phyloP scores from a whole-genome alignment of 2,329 filamentous ascomycete species.

The Neopestalotiopsis sp. region DNA sequence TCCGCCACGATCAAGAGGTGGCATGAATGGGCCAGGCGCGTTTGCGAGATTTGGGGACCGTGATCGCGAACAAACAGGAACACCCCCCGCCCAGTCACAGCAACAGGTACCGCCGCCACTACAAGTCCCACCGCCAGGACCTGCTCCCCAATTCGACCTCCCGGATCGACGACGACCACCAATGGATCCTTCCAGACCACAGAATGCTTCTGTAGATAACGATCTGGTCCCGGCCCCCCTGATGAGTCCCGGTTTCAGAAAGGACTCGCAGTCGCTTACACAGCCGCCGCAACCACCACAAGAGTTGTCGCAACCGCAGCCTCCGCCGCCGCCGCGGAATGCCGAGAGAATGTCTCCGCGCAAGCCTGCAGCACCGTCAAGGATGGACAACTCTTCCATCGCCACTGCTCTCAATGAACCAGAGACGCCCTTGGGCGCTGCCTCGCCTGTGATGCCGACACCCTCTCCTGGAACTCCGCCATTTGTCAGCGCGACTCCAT shows the following conservation, averaged over 20 bases:
- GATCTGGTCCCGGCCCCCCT: slow-evolving; percentile 64
- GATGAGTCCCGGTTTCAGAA: slow-evolving; percentile 54
- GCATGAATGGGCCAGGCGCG: slow-evolving; percentile 44
- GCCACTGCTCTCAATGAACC: slow-evolving; percentile 35
- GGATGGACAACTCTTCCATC: slow-evolving; percentile 37
- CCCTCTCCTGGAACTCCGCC: slow-evolving; percentile 20
- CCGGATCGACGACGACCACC: slow-evolving; percentile 70
- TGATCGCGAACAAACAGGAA: slow-evolving; percentile 20
- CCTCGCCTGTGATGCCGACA: slow-evolving; percentile 21
- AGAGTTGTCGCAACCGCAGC: slow-evolving; percentile 52
- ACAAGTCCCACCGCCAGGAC: slow-evolving; percentile 32
- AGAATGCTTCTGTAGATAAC: slow-evolving; percentile 47
- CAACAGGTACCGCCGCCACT: slow-evolving; percentile 26
- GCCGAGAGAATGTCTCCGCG: slow-evolving; percentile 52
- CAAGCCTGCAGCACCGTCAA: slow-evolving; percentile 46
- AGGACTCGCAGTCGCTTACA: slow-evolving; percentile 51
- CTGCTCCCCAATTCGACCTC: slow-evolving; percentile 48
- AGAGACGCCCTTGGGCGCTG: slow-evolving; percentile 14
- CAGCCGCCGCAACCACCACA: slow-evolving; percentile 38
- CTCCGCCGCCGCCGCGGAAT: slow-evolving; percentile 57
- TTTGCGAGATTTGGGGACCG: slow-evolving; percentile 44
- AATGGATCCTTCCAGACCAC: slow-evolving; percentile 64
- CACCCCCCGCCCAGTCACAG: slow-evolving; percentile 24
- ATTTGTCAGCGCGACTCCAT: slow-evolving; percentile 28
- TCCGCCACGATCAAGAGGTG: slow-evolving; percentile 59